Conservation (phyloP, 371 early-diverging fungal genomes). For the Synchytrium microbalum region DNA sequence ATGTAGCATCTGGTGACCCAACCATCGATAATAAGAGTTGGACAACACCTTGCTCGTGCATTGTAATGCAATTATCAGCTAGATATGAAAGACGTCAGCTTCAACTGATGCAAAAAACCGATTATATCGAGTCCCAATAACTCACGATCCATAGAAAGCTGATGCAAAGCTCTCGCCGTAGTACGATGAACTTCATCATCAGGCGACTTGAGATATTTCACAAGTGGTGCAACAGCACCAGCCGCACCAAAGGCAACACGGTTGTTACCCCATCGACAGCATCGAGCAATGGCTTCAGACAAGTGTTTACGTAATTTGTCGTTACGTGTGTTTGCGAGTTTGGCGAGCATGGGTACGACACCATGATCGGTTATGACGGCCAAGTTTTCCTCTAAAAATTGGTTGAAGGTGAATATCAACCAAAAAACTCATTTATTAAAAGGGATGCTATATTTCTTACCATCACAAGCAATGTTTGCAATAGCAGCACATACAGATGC, state of each 20-base stretch:
- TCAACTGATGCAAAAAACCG: background rate
- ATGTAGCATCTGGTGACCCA: conserved; percentile 37
- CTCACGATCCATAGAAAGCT: conserved; percentile 51
- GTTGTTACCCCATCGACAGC: conserved; percentile 56
- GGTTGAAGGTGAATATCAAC: background rate
- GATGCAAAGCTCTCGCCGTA: conserved; percentile 50
- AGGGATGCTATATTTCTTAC: conserved; percentile 11
- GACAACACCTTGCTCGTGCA: conserved; percentile 56
- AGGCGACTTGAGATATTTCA: conserved; percentile 45
- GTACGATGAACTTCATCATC: conserved; percentile 49
- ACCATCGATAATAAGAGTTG: conserved; percentile 52
- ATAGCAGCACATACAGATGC: conserved; percentile 52
- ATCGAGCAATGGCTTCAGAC: conserved; percentile 47
- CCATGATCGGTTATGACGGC: conserved; percentile 61
- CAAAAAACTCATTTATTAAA: background rate
- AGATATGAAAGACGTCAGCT: background rate
- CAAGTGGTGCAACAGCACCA: conserved; percentile 48
- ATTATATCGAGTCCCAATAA: background rate
- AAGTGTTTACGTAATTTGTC: conserved; percentile 46
- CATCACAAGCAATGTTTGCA: conserved; percentile 54
- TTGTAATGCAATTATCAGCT: conserved; percentile 54
- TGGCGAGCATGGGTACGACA: conserved; percentile 51
- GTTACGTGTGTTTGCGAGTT: conserved; percentile 43
- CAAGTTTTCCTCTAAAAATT: conserved; percentile 44
- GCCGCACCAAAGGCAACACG: conserved; percentile 49